Evolutionary conservation across 2,329 filamentous ascomycete genomes (phyloP), one percentile per base, ranked within the genome.

Genomic region (Sarocladium oryzae): DNA sequence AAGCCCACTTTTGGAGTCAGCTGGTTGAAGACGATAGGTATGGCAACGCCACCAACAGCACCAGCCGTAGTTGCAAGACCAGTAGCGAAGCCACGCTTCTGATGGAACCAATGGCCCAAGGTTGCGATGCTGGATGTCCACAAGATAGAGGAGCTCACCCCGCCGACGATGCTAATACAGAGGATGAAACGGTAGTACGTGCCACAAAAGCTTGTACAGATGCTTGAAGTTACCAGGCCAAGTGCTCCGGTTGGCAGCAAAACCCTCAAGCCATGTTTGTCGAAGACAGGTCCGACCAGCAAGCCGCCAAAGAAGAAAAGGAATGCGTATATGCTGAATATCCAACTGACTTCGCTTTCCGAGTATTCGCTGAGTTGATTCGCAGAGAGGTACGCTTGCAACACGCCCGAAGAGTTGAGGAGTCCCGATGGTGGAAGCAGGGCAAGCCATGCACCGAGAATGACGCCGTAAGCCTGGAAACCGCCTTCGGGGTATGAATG

Each of bases 261-360:
- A 53, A 77, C 64, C 13, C 81, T 74, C 0, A 89, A 86, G 0
- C 89, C 89, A 56, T 85, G 78, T 43, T 78, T 77, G 63, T 95
- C 89, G 62, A 95, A 95, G 33, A 93, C 66, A 1, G 89, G 88
- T 0, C 89, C 89, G 48, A 91, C 84, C 60, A 92, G 86, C 9
- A 95, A 79, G 23, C 89, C 88, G 33, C 87, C 82, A 61, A 92
- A 88, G 65, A 93, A 92, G 41, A 87, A 80, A 43, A 92, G 71
- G 61, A 93, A 95, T 26, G 88, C 75, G 62, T 90, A 92, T 49
- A 93, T 70, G 58, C 85, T 84, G 60, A 92, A 91, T 56, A 95
- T 88, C 89, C 89, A 95, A n/a, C 87, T 87, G 46, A 90, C 84
- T 49, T 79, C 75, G 3, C 83, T 84, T 10, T 84, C 76, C 51